These are phyloP conservation scores for Glycyrrhiza uralensis DNA, from an alignment of 306 rosid genomes.

Conservation along the genomic window DNA sequence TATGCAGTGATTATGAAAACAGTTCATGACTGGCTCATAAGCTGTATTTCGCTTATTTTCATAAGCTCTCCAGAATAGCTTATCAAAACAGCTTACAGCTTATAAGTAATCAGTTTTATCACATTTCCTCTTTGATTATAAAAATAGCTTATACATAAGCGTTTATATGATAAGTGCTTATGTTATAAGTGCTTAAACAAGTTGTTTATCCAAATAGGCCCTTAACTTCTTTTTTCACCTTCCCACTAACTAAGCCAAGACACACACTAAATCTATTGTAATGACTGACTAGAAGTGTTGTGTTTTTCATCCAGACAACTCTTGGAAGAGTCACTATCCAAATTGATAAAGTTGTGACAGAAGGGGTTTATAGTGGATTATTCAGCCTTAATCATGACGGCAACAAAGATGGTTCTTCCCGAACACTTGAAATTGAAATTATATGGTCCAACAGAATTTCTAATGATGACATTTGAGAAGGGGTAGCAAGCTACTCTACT, in stretches of 20 bases:
- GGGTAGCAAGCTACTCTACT: not conserved
- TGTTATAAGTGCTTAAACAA: too few relatives aligned
- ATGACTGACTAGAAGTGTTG: slow-evolving; percentile 24
- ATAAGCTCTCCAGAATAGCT: too few relatives aligned
- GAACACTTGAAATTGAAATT: slow-evolving; percentile 86
- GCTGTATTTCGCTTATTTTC: too few relatives aligned
- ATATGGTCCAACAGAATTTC: slow-evolving; percentile 88
- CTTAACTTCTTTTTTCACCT: not conserved
- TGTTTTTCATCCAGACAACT: slow-evolving; percentile 57
- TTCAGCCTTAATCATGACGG: slow-evolving; percentile 91
- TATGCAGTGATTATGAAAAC: too few relatives aligned
- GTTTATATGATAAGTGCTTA: too few relatives aligned
- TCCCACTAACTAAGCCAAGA: not conserved
- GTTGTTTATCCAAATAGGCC: too few relatives aligned
- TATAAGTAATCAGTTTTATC: too few relatives aligned
- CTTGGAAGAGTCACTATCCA: slow-evolving; percentile 96
- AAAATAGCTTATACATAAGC: too few relatives aligned
- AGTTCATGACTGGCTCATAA: too few relatives aligned
- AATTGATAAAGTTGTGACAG: slow-evolving; percentile 89
- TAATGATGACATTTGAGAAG: slow-evolving; percentile 54
- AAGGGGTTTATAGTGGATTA: slow-evolving; percentile 90
- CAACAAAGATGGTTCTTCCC: slow-evolving; percentile 92
- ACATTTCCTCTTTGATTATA: too few relatives aligned
- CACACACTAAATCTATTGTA: slow-evolving; percentile 6
- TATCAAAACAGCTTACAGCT: too few relatives aligned